These are phyloP conservation scores for Podila minutissima DNA, from an alignment of 192 early-diverging fungal genomes.

Conservation along the genomic window DNA sequence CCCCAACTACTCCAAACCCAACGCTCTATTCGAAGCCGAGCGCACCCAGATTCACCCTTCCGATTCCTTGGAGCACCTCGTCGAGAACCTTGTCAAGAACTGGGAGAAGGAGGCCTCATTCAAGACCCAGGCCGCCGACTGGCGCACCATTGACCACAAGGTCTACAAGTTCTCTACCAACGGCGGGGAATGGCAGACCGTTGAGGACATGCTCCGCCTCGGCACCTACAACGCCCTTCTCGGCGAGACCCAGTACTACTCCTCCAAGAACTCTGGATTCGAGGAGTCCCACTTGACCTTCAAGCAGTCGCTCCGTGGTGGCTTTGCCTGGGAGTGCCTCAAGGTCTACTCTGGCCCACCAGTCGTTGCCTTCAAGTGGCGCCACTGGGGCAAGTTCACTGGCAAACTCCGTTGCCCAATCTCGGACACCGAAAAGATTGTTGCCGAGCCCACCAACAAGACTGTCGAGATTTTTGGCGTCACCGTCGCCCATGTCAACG, in stretches of 20 bases:
- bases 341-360: slow-evolving; percentile 59
- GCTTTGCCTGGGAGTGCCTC: slow-evolving; percentile 56
- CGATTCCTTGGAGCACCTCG: slow-evolving; percentile 52
- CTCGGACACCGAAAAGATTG: slow-evolving; percentile 49
- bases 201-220: slow-evolving; percentile 56
- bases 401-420: slow-evolving; percentile 47
- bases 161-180: slow-evolving; percentile 57
- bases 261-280: slow-evolving; percentile 52
- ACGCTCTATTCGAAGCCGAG: slow-evolving; percentile 52
- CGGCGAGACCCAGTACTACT: slow-evolving; percentile 57
- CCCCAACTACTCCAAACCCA: slow-evolving; percentile 56
- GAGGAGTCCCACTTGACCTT: slow-evolving; percentile 57
- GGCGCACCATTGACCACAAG: slow-evolving; percentile 54
- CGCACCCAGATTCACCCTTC: slow-evolving; percentile 44
- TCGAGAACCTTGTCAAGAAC: slow-evolving; percentile 60
- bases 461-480: slow-evolving; percentile 47
- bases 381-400: slow-evolving; percentile 54
- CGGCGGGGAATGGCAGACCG: slow-evolving; percentile 48
- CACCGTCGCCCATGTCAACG: slow-evolving; percentile 54
- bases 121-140: slow-evolving; percentile 51
- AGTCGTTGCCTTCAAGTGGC: slow-evolving; percentile 59
- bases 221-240: slow-evolving; percentile 60
- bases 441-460: slow-evolving; percentile 52
- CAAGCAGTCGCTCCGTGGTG: slow-evolving; percentile 44
- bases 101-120: slow-evolving; percentile 61